phyloP scores from a whole-genome alignment of 441 rosid genomes.

The Syzygium syzygioides region DNA sequence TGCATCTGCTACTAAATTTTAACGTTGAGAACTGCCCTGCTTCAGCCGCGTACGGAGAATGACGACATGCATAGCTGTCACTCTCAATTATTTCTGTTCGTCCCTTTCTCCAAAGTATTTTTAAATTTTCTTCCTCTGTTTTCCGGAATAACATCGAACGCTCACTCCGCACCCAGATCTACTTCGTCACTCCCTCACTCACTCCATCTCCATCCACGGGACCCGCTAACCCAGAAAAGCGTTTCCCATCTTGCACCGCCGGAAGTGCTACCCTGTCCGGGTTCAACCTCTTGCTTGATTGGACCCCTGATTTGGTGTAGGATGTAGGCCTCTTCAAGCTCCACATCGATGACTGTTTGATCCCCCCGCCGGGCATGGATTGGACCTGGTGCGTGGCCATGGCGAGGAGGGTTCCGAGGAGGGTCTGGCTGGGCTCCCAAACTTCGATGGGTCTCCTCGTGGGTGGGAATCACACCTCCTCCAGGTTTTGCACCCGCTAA shows the following conservation, averaged over 20 bases:
- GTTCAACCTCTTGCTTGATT: background rate
- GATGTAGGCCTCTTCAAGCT: background rate
- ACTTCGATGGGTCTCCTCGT: constrained; percentile 71
- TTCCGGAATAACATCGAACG: background rate
- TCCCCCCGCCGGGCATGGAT: background rate
- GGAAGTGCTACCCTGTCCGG: background rate
- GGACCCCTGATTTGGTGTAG: background rate
- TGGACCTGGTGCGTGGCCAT: background rate
- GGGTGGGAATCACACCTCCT: constrained; percentile 89
- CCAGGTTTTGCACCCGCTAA: constrained; percentile 84
- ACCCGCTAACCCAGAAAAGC: background rate
- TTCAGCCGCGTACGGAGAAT: background rate
- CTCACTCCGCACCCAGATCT: background rate
- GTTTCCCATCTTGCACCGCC: background rate
- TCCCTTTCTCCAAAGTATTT: background rate
- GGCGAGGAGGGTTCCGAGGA: constrained; percentile 38
- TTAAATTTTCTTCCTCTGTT: background rate
- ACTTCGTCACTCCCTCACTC: background rate
- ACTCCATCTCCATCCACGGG: background rate
- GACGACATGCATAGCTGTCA: background rate
- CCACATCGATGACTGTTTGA: background rate
- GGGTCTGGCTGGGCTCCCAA: constrained; percentile 62
- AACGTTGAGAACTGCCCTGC: background rate
- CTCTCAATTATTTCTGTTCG: background rate
- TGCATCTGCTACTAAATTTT: background rate